Conservation (phyloP, 2,329 filamentous ascomycete species). For the Hypoxylon sp. region DNA sequence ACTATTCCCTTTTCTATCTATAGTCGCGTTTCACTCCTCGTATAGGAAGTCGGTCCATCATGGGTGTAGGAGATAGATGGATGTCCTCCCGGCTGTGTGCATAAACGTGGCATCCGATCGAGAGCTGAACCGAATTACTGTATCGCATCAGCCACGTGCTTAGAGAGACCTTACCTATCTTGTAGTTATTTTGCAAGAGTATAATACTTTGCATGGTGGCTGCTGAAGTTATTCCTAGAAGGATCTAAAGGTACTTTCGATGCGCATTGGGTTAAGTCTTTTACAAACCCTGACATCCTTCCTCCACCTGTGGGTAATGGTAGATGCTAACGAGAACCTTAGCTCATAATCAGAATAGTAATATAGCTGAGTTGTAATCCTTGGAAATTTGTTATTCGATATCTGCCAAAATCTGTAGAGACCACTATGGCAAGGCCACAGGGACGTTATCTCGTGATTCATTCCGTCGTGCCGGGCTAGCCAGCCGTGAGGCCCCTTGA, state of each 20-base stretch:
- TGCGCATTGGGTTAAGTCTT: no score
- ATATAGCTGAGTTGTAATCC: no score
- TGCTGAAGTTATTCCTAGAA: no score
- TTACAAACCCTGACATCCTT: no score
- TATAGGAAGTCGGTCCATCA: constrained; percentile 13
- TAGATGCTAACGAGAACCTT: no score
- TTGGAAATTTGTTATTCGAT: constrained; percentile 11
- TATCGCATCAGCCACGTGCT: no score
- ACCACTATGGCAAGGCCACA: constrained; percentile 14
- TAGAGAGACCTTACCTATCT: no score
- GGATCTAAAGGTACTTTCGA: no score
- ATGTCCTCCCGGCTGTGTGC: not conserved
- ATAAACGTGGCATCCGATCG: not conserved
- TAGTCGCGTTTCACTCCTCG: constrained; percentile 18
- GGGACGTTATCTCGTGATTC: constrained; percentile 34
- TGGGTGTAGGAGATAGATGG: constrained; percentile 7
- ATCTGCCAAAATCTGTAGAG: constrained; percentile 7
- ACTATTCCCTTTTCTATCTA: not conserved
- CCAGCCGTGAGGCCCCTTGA: constrained; percentile 32
- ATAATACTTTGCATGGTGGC: no score
- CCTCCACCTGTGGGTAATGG: no score
- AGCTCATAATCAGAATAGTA: no score
- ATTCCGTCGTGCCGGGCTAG: constrained; percentile 26
- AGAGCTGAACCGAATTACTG: not conserved
- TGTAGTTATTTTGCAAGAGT: no score